These are phyloP conservation scores for Borovskyia barvae DNA, from an alignment of 208 protist genomes.

Conservation along the genomic window DNA sequence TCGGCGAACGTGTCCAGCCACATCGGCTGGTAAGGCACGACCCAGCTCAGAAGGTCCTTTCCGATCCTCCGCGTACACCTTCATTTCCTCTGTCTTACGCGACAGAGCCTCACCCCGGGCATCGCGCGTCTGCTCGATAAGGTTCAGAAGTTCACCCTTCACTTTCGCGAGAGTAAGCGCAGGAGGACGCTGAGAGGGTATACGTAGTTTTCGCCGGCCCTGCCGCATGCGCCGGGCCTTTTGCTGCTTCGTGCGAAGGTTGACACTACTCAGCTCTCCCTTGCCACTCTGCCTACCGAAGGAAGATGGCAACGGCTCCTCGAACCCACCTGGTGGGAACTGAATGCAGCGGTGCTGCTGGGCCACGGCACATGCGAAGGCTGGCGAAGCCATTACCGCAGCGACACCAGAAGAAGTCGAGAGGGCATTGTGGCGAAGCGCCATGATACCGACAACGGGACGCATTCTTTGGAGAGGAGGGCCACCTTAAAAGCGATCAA, in stretches of 20 bases:
- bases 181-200: conserved; percentile 1
- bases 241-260: conserved; percentile 27
- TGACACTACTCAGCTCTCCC: conserved; percentile 52
- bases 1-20: not conserved
- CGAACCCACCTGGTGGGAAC: conserved; percentile 53
- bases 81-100: not conserved
- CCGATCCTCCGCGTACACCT: not conserved
- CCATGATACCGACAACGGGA: no score
- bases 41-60: conserved; percentile 2
- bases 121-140: conserved; percentile 17
- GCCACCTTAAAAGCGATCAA: no score
- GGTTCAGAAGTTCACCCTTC: conserved; percentile 14
- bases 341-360: conserved; percentile 23
- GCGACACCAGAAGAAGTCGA: no score
- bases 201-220: conserved; percentile 10
- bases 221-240: conserved; percentile 2
- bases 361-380: not conserved
- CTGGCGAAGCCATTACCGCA: no score
- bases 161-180: conserved; percentile 15
- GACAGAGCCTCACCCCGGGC: conserved; percentile 10
- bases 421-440: no score
- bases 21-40: conserved; percentile 6
- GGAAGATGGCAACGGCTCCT: conserved; percentile 45
- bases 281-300: conserved; percentile 45
- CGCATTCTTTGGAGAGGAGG: no score